A percentile compares a stretch with the other conserved stretches of the same genome.
Evolutionary conservation across 2,329 filamentous ascomycete species (phyloP).

Genomic region (Microsporum audouinii): DNA sequence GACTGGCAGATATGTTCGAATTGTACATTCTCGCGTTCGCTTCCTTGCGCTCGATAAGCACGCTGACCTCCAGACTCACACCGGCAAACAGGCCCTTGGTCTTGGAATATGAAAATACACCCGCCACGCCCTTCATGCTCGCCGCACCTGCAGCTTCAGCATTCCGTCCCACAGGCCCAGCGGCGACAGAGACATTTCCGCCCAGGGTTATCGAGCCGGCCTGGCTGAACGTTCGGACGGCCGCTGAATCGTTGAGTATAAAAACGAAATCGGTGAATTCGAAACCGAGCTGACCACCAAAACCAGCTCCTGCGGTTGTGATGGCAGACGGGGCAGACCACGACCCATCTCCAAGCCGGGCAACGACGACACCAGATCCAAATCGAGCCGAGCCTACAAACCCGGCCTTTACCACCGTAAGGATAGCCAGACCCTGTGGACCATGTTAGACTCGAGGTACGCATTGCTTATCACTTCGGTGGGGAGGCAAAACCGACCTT

Average conservation of each 20-base stretch:
- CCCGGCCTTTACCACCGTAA: conserved; percentile 41
- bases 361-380: conserved; percentile 40
- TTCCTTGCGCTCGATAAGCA: conserved; percentile 86
- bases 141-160: conserved; percentile 92
- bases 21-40: conserved; percentile 96
- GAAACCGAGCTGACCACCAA: conserved; percentile 42
- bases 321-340: conserved; percentile 43
- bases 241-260: conserved; percentile 82
- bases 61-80: conserved; percentile 85
- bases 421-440: conserved; percentile 37
- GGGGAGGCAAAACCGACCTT: conserved; percentile 48
- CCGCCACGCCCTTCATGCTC: conserved; percentile 76
- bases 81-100: conserved; percentile 96
- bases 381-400: conserved; percentile 41
- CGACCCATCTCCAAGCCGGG: conserved; percentile 37
- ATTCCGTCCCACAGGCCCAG: conserved; percentile 85
- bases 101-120: conserved; percentile 94
- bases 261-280: conserved; percentile 68
- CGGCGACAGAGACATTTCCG: conserved; percentile 91
- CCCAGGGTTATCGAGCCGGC: conserved; percentile 83
- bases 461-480: neutral
- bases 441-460: neutral
- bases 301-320: conserved; percentile 38
- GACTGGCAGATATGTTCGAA: conserved; percentile 63
- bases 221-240: conserved; percentile 90